Evolutionary conservation across 257 asterid genomes (phyloP).

Genomic region (Rauvolfia tetraphylla): DNA sequence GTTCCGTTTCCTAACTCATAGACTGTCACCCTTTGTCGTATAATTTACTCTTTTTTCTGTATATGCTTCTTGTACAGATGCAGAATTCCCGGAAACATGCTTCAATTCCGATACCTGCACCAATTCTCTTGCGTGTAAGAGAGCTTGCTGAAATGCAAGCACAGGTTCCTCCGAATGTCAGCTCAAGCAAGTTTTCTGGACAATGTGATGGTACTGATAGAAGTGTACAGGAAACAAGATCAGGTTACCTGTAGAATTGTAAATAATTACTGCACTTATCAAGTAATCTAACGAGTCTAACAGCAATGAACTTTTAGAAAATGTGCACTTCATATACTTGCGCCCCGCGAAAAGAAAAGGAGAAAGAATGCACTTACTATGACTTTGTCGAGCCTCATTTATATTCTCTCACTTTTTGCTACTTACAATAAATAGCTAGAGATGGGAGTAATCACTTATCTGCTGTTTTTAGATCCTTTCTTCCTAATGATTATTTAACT

Average conservation of each 20-base stretch:
- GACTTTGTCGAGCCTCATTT: not conserved
- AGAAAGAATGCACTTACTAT: not conserved
- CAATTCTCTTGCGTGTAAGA: constrained; percentile 73
- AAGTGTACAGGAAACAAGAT: constrained; percentile 35
- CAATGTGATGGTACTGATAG: constrained; percentile 21
- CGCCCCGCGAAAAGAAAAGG: not conserved
- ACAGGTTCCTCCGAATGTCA: constrained; percentile 41
- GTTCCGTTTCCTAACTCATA: not conserved
- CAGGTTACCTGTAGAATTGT: constrained; percentile 46
- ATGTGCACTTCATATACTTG: constrained; percentile 3
- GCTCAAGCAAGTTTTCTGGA: constrained; percentile 41
- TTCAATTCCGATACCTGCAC: constrained; percentile 66
- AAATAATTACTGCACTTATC: constrained; percentile 16
- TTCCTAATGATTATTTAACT: not conserved
- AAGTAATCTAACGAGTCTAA: not conserved
- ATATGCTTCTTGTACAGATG: constrained; percentile 28
- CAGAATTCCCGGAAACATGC: constrained; percentile 62
- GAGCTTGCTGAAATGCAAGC: constrained; percentile 80
- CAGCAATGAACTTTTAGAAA: not conserved
- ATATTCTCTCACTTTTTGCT: not conserved
- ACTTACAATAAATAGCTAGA: not conserved
- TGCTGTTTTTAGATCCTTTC: not conserved
- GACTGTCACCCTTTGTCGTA: not conserved
- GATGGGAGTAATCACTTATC: not conserved
- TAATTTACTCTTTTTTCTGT: not conserved